Evolutionary conservation across 805 yeast species (phyloP), one percentile per base, ranked within the genome.

Genomic region (Wickerhamomyces rabaulensis): DNA sequence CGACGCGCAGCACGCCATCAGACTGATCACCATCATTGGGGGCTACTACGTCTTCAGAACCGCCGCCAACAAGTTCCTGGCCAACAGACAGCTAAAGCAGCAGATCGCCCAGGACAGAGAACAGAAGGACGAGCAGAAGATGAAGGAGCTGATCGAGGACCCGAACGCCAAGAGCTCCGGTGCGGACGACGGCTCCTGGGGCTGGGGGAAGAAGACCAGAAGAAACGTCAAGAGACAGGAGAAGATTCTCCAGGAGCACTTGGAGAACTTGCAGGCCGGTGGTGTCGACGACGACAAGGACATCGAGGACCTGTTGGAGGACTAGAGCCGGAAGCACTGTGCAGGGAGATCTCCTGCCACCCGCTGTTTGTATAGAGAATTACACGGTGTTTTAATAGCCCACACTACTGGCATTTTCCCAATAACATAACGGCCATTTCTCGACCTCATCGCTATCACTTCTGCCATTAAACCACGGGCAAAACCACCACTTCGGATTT

Each of bases 121-220:
- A 48, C 71, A 70, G 17, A 74, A 73, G 56, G 63, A 68, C 6
- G 56, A 60, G 27, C 60, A 56, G 4, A 55, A 63, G 25, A 45
- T 65, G n/a, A 62, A 64, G 9, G 58, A 60, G 9, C 47, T 65
- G 15, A 54, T 68, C 6, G 71, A 66, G 12, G 58, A 64, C 31
- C 69, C 71, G 39, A 71, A 67, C 21, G 66, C 61, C 25, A 57
- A 62, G 31, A 62, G 69, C 39, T 67, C 68, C 37, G 57, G 60
- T 20, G 16, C 9, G 6, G 51, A 58, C 42, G 80, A 80, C 31
- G 60, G 67, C 35, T 52, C 72, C 6, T 85, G 85, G 70, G 92
- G 94, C 25, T 85, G 90, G 89, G 94, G 94, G 46, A 86, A 85
- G 62, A 74, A 75, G 58, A 84, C 91, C 6, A 76, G 91, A 69